Conservation (phyloP, 176 grass and related monocot species). For the Aegilops speltoides region DNA sequence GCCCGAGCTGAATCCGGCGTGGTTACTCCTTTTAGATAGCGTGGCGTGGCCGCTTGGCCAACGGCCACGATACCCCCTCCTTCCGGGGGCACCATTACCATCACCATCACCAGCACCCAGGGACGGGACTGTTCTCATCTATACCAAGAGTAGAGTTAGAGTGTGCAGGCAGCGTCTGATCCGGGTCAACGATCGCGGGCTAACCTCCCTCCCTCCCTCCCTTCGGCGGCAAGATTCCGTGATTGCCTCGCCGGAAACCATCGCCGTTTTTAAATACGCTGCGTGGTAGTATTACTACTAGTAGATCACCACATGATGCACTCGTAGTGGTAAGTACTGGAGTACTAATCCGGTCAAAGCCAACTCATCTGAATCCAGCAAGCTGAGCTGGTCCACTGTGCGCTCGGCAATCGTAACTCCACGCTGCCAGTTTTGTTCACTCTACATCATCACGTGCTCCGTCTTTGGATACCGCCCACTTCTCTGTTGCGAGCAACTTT, state of each 20-base stretch:
- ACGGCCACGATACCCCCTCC: slow-evolving; percentile 7
- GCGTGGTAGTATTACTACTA: background rate
- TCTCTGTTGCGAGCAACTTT: background rate
- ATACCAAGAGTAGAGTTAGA: background rate
- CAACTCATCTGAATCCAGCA: background rate
- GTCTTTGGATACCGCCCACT: background rate
- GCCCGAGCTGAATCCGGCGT: background rate
- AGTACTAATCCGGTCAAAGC: slow-evolving; percentile 17
- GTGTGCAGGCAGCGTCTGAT: slow-evolving; percentile 1
- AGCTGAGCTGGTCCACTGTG: background rate
- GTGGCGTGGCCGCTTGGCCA: background rate
- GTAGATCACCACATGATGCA: background rate
- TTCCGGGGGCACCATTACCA: background rate
- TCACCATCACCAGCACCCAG: too few relatives aligned
- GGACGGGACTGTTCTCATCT: too few relatives aligned
- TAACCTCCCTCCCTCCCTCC: too few relatives aligned
- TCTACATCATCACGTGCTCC: background rate
- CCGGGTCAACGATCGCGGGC: slow-evolving; percentile 29
- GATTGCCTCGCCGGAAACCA: background rate
- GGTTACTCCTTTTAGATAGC: background rate
- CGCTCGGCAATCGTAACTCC: too few relatives aligned
- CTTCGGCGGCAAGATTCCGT: background rate
- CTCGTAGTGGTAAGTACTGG: too few relatives aligned
- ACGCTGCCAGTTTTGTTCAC: background rate
- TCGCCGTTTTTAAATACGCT: background rate